Evolutionary conservation across 2,329 filamentous ascomycete species (phyloP).

Genomic region (Chaetomiaceae sp.): DNA sequence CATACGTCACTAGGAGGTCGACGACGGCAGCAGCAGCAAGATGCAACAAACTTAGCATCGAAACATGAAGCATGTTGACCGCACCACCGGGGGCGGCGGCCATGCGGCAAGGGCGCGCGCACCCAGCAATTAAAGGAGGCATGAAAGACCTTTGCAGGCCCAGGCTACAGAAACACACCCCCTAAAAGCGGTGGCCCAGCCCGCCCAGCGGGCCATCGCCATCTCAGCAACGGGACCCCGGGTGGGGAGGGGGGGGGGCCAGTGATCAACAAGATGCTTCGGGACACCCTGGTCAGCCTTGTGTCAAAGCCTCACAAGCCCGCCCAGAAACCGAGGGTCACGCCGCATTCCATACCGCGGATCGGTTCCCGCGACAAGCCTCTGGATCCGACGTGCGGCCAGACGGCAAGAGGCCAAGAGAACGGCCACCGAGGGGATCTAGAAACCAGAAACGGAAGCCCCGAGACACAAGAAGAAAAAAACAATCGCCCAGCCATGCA

Average conservation of each 20-base stretch:
- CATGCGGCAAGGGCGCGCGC: not conserved
- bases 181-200: not conserved
- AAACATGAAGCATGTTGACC: not conserved
- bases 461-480: no score
- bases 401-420: no score
- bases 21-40: not conserved
- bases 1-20: not conserved
- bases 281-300: not conserved
- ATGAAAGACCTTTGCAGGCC: not conserved
- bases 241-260: not conserved
- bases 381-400: not conserved
- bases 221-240: not conserved
- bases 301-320: not conserved
- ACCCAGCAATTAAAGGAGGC: not conserved
- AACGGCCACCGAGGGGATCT: not conserved
- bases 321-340: not conserved
- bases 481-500: no score
- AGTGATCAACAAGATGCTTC: not conserved
- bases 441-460: not conserved
- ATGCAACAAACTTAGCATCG: not conserved
- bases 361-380: not conserved
- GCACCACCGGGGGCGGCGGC: not conserved
- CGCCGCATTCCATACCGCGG: not conserved
- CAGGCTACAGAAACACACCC: not conserved
- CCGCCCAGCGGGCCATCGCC: not conserved